A percentile compares a stretch with the other conserved stretches of the same genome.
phyloP scores from a whole-genome alignment of 2,329 filamentous ascomycete genomes.

The Ophiobolus disseminans region DNA sequence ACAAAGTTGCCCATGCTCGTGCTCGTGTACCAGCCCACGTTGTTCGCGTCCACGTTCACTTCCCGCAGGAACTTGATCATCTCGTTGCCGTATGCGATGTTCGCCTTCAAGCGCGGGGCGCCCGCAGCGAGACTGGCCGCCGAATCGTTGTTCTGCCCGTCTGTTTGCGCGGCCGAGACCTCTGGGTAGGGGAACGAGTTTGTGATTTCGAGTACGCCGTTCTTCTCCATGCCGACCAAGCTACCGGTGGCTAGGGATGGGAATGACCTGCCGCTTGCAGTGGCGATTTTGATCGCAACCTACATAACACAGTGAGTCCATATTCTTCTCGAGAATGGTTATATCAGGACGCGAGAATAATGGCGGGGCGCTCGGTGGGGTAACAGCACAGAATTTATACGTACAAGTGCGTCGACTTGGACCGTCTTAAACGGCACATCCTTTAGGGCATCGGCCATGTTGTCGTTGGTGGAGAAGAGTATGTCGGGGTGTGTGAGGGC shows the following conservation, averaged over 20 bases:
- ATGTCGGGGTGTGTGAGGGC: conserved; percentile 20
- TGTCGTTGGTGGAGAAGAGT: conserved; percentile 22
- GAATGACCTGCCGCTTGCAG: conserved; percentile 87
- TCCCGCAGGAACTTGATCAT: conserved; percentile 97
- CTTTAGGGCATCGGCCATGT: conserved; percentile 47
- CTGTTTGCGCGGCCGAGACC: conserved; percentile 70
- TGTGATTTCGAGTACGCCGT: conserved; percentile 83
- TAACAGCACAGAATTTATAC: conserved; percentile 50
- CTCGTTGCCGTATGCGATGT: conserved; percentile 86
- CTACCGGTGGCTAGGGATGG: conserved; percentile 89
- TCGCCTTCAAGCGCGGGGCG: conserved; percentile 90
- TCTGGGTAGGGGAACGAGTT: conserved; percentile 95
- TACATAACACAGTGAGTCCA: conserved; percentile 50
- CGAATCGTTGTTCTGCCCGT: conserved; percentile 44
- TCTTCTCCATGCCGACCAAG: conserved; percentile 90
- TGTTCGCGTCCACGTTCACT: conserved; percentile 98
- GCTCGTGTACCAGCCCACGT: conserved; percentile 98
- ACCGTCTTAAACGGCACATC: conserved; percentile 76
- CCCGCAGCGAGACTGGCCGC: conserved; percentile 73
- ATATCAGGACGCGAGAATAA: conserved; percentile 18
- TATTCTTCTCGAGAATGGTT: neutral
- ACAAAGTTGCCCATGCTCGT: conserved; percentile 99
- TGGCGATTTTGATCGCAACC: conserved; percentile 98
- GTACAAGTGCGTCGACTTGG: conserved; percentile 92
- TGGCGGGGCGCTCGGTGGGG: conserved; percentile 41